phyloP scores from a whole-genome alignment of 2,329 filamentous ascomycete species.

The Curvularia spicifera region DNA sequence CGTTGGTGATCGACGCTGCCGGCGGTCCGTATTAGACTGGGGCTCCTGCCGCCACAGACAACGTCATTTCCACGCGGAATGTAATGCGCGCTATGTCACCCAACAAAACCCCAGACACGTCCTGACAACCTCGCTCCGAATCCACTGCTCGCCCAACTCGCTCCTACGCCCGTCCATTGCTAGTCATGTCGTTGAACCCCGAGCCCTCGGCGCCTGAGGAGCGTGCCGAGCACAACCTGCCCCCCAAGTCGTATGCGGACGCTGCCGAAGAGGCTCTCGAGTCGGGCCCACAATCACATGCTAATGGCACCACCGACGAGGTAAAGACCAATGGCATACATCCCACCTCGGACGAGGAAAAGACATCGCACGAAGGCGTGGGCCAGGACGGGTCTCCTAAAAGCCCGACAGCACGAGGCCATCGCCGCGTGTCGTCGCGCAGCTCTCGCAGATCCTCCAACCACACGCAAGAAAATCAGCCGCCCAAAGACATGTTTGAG shows the following conservation, averaged over 20 bases:
- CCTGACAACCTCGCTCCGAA: slow-evolving; percentile 3
- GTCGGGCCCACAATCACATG: slow-evolving; percentile 36
- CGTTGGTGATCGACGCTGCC: slow-evolving; percentile 7
- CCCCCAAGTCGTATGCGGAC: slow-evolving; percentile 54
- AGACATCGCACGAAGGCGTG: slow-evolving; percentile 37
- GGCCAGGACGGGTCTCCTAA: slow-evolving; percentile 44
- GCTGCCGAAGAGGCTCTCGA: slow-evolving; percentile 47
- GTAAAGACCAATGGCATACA: slow-evolving; percentile 26
- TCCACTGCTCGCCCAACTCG: slow-evolving; percentile 10
- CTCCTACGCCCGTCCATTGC: slow-evolving; percentile 10
- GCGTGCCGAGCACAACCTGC: slow-evolving; percentile 48
- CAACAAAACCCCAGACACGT: slow-evolving; percentile 30
- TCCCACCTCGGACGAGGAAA: slow-evolving; percentile 17
- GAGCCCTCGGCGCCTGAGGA: slow-evolving; percentile 52
- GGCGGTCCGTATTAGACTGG: slow-evolving; percentile 3
- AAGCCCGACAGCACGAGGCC: slow-evolving; percentile 39
- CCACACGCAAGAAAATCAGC: slow-evolving; percentile 36
- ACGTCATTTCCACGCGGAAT: slow-evolving; percentile 29
- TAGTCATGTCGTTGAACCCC: slow-evolving; percentile 50
- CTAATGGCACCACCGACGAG: slow-evolving; percentile 23
- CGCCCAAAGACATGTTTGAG: slow-evolving; percentile 50
- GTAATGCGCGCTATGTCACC: slow-evolving; percentile 27
- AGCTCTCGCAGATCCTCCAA: slow-evolving; percentile 42
- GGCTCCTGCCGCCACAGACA: slow-evolving; percentile 2
- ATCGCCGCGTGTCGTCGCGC: slow-evolving; percentile 39